Conservation (phyloP, 2,329 filamentous ascomycete genomes). For the Neonectria neomacrospora region DNA sequence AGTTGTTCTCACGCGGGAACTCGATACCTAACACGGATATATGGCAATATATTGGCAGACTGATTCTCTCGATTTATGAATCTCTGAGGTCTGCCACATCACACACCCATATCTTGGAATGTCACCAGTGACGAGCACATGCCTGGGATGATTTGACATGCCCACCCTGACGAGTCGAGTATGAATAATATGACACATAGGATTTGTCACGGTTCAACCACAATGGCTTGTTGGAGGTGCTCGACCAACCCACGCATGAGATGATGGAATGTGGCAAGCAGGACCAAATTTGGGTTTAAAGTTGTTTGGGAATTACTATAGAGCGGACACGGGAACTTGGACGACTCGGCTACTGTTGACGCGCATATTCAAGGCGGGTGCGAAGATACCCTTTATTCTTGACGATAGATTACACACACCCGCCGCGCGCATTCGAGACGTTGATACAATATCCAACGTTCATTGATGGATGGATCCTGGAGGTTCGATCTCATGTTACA, state of each 20-base stretch:
- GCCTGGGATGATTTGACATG: neutral
- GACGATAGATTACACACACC: slow-evolving; percentile 24
- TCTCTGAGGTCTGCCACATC: slow-evolving; percentile 17
- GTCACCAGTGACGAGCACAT: neutral
- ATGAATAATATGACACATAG: slow-evolving; percentile 8
- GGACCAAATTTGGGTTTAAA: slow-evolving; percentile 12
- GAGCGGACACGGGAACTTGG: slow-evolving; percentile 15
- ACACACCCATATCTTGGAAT: slow-evolving; percentile 1
- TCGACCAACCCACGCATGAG: slow-evolving; percentile 9
- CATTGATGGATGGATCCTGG: slow-evolving; percentile 12
- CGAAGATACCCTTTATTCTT: slow-evolving; percentile 19
- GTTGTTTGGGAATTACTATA: slow-evolving; percentile 18
- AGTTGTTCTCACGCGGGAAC: slow-evolving; percentile 32
- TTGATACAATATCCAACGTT: slow-evolving; percentile 12
- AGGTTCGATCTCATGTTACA: slow-evolving; percentile 7
- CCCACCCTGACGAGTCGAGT: neutral
- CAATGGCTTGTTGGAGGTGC: slow-evolving; percentile 3
- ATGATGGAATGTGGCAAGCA: slow-evolving; percentile 11
- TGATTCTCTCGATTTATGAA: slow-evolving; percentile 30
- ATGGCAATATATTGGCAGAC: slow-evolving; percentile 28
- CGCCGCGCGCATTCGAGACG: slow-evolving; percentile 17
- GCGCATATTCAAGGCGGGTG: slow-evolving; percentile 20
- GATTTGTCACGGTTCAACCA: slow-evolving; percentile 7
- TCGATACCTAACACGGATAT: slow-evolving; percentile 42
- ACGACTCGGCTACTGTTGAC: slow-evolving; percentile 14